A percentile compares a stretch with the other conserved stretches of the same genome.
phyloP scores from a whole-genome alignment of 2,329 filamentous ascomycete species.

The Teratosphaeria pseudoeucalypti region DNA sequence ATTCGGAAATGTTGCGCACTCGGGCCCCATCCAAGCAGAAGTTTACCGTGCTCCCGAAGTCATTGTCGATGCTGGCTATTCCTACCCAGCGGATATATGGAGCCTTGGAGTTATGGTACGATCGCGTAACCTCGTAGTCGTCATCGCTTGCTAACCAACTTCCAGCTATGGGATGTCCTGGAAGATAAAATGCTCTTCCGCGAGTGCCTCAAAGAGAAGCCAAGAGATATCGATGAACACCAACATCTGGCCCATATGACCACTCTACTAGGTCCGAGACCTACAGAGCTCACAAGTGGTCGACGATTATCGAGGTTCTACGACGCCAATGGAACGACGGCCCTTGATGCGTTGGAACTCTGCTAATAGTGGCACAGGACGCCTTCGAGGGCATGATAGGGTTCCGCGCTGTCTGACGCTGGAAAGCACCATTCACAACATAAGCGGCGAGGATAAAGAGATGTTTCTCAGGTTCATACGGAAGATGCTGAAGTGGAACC shows the following conservation, averaged over 20 bases:
- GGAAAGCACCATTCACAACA: constrained; percentile 4
- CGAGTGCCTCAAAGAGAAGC: not conserved
- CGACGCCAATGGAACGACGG: not conserved
- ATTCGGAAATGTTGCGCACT: constrained; percentile 3
- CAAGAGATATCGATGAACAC: constrained; percentile 4
- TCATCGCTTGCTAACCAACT: not conserved
- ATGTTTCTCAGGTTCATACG: constrained; percentile 26
- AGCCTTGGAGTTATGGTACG: constrained; percentile 17
- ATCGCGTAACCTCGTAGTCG: not conserved
- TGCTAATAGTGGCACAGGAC: not conserved
- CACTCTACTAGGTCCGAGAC: constrained; percentile 16
- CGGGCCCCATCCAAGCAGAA: constrained; percentile 9
- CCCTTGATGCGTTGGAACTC: not conserved
- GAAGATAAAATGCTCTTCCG: constrained; percentile 15
- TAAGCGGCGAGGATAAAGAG: constrained; percentile 19
- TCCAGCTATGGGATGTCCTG: constrained; percentile 10
- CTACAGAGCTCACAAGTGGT: constrained; percentile 5
- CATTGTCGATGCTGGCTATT: constrained; percentile 11
- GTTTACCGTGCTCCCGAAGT: constrained; percentile 12
- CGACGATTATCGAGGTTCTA: constrained; percentile 5
- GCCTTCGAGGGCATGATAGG: not conserved
- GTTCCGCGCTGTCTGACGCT: constrained; percentile 4
- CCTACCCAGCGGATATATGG: constrained; percentile 19
- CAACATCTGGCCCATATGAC: constrained; percentile 18
- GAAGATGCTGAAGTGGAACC: constrained; percentile 29